Conservation (phyloP, 169 alveolate genomes). For the Eimeria falciformis region DNA sequence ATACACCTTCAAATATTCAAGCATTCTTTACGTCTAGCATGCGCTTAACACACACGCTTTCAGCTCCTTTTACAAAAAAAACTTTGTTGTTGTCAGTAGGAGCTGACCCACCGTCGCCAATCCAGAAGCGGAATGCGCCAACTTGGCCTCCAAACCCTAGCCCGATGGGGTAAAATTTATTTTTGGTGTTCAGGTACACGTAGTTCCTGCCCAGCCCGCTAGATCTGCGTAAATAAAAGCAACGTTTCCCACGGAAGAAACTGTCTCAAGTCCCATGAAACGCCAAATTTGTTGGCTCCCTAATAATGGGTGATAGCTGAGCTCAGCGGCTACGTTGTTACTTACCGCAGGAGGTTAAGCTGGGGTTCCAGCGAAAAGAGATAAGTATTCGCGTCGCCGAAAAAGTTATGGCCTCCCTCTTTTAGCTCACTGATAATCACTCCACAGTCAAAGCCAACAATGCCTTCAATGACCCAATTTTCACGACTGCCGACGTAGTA, state of each 20-base stretch:
- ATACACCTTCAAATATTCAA: too few species aligned
- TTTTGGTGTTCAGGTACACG: slow-evolving; percentile 72
- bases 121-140: slow-evolving; percentile 78
- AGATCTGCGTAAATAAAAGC: slow-evolving; percentile 42
- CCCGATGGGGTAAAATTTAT: slow-evolving; percentile 76
- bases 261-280: too few species aligned
- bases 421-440: slow-evolving; percentile 52
- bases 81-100: not conserved
- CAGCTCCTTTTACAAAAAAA: not conserved
- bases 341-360: slow-evolving; percentile 57
- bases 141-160: slow-evolving; percentile 80
- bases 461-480: too few species aligned
- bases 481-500: too few species aligned
- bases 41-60: not conserved
- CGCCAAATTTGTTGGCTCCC: too few species aligned
- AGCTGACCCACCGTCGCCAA: slow-evolving; percentile 72
- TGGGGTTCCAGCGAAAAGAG: slow-evolving; percentile 71
- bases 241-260: not conserved
- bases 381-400: slow-evolving; percentile 57
- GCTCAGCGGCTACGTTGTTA: not conserved
- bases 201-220: slow-evolving; percentile 77
- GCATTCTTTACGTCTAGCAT: too few species aligned
- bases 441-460: not conserved
- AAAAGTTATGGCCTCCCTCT: slow-evolving; percentile 71
- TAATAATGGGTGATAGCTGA: too few species aligned